phyloP scores from a whole-genome alignment of 2,329 filamentous ascomycete genomes.

The Aspergillus sojae region DNA sequence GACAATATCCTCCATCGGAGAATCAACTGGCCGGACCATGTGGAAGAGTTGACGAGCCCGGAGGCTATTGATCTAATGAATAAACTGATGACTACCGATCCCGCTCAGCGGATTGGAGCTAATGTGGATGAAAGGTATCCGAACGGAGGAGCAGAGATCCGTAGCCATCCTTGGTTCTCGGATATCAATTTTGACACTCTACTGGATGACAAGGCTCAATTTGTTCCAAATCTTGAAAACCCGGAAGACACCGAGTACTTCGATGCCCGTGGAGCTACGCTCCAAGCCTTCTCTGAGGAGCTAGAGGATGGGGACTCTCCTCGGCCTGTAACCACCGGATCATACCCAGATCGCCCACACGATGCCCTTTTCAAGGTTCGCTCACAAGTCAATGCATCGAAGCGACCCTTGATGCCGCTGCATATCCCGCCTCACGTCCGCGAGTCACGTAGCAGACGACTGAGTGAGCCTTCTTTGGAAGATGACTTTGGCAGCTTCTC shows the following conservation, averaged over 20 bases:
- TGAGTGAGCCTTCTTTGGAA: slow-evolving; percentile 84
- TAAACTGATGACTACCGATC: slow-evolving; percentile 82
- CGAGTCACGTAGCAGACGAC: slow-evolving; percentile 80
- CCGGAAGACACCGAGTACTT: slow-evolving; percentile 99
- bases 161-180: slow-evolving; percentile 83
- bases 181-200: slow-evolving; percentile 87
- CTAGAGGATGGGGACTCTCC: slow-evolving; percentile 85
- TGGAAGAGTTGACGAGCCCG: slow-evolving; percentile 75
- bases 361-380: slow-evolving; percentile 90
- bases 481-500: slow-evolving; percentile 97
- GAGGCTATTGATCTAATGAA: slow-evolving; percentile 96
- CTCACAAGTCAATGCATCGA: slow-evolving; percentile 82
- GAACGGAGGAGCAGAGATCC: slow-evolving; percentile 88
- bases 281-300: slow-evolving; percentile 91
- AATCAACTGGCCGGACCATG: slow-evolving; percentile 89
- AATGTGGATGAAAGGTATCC: slow-evolving; percentile 81
- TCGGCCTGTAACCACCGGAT: slow-evolving; percentile 67
- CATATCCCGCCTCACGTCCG: slow-evolving; percentile 96
- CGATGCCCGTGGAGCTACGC: slow-evolving; percentile 83
- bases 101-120: slow-evolving; percentile 77
- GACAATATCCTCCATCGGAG: slow-evolving; percentile 89
- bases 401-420: slow-evolving; percentile 89
- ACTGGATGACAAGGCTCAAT: slow-evolving; percentile 93
- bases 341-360: slow-evolving; percentile 88
- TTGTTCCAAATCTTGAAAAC: slow-evolving; percentile 88